Evolutionary conservation across 164 flowering plant species (phyloP).

Genomic region (Magnolia officinalis): DNA sequence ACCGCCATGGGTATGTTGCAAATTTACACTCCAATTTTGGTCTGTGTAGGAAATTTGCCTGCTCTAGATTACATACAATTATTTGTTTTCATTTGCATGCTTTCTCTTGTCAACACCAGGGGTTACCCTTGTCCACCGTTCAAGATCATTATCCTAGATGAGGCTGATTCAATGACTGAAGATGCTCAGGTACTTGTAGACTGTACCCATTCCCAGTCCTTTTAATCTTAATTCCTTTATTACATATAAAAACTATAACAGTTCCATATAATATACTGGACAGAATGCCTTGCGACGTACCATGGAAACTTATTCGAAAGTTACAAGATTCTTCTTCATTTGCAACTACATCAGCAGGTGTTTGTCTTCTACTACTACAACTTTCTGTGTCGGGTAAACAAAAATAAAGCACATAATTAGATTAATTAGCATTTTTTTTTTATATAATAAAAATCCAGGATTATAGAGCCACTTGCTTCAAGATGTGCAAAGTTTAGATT

Average conservation of each 20-base stretch:
- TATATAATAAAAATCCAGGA: conserved; percentile 35
- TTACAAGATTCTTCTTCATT: conserved; percentile 91
- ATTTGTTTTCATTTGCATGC: not conserved
- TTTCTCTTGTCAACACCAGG: conserved; percentile 26
- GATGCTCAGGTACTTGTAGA: conserved; percentile 83
- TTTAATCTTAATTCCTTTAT: not conserved
- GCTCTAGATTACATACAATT: not conserved
- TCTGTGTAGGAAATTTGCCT: not conserved
- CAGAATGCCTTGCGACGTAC: conserved; percentile 96
- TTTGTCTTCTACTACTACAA: not conserved
- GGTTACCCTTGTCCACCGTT: conserved; percentile 90
- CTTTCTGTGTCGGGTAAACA: not conserved
- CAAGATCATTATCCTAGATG: conserved; percentile 91
- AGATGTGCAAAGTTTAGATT: conserved; percentile 99
- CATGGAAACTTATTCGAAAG: conserved; percentile 97
- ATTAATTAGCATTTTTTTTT: not conserved
- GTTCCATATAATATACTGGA: conserved; percentile 4
- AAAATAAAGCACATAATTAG: not conserved
- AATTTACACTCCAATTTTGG: not conserved
- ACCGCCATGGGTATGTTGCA: conserved; percentile 51
- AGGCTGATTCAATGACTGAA: conserved; percentile 99
- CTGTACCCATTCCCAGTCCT: not conserved
- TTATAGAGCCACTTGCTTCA: conserved; percentile 98
- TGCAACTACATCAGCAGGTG: conserved; percentile 99
- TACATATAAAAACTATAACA: not conserved